Conservation (phyloP, 2,329 filamentous ascomycete genomes). For the Fusarium haematococcum region DNA sequence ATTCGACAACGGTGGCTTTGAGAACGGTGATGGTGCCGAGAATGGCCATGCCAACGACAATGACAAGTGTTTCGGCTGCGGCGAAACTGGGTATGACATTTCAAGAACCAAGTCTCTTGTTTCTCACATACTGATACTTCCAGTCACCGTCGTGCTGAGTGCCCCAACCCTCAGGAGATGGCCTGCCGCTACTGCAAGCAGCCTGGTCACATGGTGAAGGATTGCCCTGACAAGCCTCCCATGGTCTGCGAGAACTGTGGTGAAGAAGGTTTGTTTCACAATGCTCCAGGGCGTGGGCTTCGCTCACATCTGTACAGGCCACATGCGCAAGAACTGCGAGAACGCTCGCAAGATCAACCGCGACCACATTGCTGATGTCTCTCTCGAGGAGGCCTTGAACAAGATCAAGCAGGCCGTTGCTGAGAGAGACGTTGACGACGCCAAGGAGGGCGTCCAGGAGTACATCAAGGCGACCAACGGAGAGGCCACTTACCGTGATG, state of each 20-base stretch:
- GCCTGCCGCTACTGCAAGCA: conserved; percentile 61
- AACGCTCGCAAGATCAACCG: conserved; percentile 70
- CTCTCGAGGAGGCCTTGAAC: conserved; percentile 68
- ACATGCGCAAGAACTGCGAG: conserved; percentile 67
- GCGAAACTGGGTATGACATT: conserved; percentile 50
- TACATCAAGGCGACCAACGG: conserved; percentile 71
- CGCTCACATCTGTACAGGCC: conserved; percentile 57
- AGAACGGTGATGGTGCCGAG: background rate
- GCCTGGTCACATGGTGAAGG: conserved; percentile 66
- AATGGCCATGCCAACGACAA: conserved; percentile 27
- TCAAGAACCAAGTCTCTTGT: background rate
- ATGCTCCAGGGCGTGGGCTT: background rate
- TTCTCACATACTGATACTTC: background rate
- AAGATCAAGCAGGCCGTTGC: conserved; percentile 64
- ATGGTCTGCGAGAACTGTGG: conserved; percentile 71
- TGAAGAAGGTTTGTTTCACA: conserved; percentile 62
- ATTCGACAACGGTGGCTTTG: background rate
- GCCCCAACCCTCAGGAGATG: conserved; percentile 48
- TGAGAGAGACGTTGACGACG: conserved; percentile 70
- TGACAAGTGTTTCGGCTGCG: conserved; percentile 53
- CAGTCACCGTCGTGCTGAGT: conserved; percentile 51
- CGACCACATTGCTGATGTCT: conserved; percentile 59
- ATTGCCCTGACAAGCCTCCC: conserved; percentile 72
- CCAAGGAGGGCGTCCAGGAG: conserved; percentile 68
- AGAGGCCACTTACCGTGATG: conserved; percentile 66